Conservation (phyloP, 2,329 filamentous ascomycete species). For the Calonectria crousiana region DNA sequence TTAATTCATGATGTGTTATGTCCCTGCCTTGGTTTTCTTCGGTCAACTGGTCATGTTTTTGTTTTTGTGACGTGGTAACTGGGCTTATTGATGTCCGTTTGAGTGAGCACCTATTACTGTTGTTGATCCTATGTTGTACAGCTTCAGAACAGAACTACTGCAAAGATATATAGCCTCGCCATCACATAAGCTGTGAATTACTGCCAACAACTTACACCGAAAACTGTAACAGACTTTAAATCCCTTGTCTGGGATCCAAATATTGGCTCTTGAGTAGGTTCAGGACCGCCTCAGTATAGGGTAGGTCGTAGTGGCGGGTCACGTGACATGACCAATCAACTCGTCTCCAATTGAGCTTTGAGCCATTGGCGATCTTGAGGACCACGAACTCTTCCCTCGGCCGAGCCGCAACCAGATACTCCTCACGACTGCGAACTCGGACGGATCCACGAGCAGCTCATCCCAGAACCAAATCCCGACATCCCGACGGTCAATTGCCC, state of each 20-base stretch:
- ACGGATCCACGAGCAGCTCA: conserved; percentile 34
- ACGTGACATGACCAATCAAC: conserved; percentile 47
- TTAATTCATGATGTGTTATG: not conserved
- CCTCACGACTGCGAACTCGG: conserved; percentile 35
- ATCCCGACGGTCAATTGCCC: conserved; percentile 45
- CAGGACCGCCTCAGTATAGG: conserved; percentile 20
- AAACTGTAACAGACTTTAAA: not conserved
- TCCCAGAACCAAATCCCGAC: conserved; percentile 27
- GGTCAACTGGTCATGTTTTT: too few species aligned
- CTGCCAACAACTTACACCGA: fast-evolving
- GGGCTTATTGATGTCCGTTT: too few species aligned
- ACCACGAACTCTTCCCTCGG: conserved; percentile 44
- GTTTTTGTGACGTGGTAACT: too few species aligned
- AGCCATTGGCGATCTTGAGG: conserved; percentile 37
- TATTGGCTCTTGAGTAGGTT: not conserved
- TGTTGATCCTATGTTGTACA: not conserved
- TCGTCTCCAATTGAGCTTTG: conserved; percentile 44
- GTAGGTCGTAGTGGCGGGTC: conserved; percentile 14
- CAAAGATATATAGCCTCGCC: not conserved
- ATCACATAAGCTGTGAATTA: not conserved
- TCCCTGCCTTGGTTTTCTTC: not conserved
- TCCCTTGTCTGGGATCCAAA: not conserved
- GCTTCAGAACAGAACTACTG: not conserved
- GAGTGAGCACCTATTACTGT: fast-evolving
- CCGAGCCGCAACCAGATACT: conserved; percentile 39